Conservation (phyloP, 2,329 filamentous ascomycete species). For the Ophiocordyceps sinensis region DNA sequence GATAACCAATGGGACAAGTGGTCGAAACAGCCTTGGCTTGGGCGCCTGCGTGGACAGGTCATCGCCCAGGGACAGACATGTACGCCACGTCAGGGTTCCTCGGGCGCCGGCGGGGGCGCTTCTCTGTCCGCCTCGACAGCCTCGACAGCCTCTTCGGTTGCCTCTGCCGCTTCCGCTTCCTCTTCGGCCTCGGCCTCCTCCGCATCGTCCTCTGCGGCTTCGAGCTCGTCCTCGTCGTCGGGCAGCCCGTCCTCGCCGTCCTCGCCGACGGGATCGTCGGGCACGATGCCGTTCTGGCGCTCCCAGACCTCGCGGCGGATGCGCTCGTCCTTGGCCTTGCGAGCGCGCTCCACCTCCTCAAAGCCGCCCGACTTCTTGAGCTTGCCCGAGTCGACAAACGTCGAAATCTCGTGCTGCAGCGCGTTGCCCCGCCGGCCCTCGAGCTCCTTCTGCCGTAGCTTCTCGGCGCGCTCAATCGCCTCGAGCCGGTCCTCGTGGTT, state of each 20-base stretch:
- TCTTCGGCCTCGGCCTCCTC: background rate
- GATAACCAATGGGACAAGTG: too few relatives aligned
- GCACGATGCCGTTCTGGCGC: constrained; percentile 42
- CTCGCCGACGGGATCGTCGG: constrained; percentile 27
- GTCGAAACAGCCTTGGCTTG: too few relatives aligned
- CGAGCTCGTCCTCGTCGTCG: constrained; percentile 8
- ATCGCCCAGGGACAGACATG: too few relatives aligned
- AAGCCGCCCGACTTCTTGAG: constrained; percentile 93
- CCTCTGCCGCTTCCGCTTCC: constrained; percentile 3
- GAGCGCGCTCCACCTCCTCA: constrained; percentile 78
- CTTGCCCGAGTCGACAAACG: constrained; percentile 78
- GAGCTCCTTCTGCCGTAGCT: constrained; percentile 76
- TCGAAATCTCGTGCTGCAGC: constrained; percentile 71
- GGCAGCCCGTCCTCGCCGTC: constrained; percentile 14
- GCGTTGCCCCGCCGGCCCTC: constrained; percentile 59
- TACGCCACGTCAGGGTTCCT: too few relatives aligned
- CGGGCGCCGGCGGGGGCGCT: too few relatives aligned
- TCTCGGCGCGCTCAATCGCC: constrained; percentile 94
- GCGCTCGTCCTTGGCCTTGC: constrained; percentile 74
- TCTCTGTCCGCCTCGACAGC: too few relatives aligned
- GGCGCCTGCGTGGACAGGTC: too few relatives aligned
- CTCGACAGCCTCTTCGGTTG: background rate
- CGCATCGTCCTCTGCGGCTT: constrained; percentile 7
- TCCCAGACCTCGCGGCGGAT: constrained; percentile 71
- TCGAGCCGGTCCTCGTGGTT: constrained; percentile 90